Evolutionary conservation across 1,139 yeast genomes (phyloP).

Genomic region (Geotrichum citri-aurantii): DNA sequence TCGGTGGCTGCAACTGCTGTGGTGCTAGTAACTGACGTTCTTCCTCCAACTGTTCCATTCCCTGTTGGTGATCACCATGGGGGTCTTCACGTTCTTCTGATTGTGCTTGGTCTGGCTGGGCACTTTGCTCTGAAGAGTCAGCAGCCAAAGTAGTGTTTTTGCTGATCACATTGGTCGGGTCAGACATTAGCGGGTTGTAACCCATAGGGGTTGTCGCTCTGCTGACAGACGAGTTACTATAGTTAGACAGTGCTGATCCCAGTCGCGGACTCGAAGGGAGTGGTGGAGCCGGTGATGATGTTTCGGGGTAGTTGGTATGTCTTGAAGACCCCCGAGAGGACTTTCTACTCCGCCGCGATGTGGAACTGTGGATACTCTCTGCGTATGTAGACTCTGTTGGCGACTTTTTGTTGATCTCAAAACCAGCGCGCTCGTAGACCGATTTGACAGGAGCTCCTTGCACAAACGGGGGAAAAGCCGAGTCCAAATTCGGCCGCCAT

Average conservation of each 20-base stretch:
- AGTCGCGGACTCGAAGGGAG: neutral
- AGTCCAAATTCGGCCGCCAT: constrained; percentile 27
- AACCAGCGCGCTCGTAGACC: constrained; percentile 41
- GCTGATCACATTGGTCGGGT: neutral
- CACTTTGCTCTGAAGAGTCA: neutral
- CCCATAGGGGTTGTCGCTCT: neutral
- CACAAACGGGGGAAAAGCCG: constrained; percentile 37
- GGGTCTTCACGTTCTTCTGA: neutral
- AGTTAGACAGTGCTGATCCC: neutral
- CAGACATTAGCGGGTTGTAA: neutral
- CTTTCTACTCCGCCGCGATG: neutral
- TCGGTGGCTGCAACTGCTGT: no score
- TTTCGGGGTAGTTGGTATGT: neutral
- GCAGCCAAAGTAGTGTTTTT: neutral
- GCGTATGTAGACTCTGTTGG: constrained; percentile 1
- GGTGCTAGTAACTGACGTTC: neutral
- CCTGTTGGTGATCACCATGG: neutral
- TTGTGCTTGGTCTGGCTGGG: neutral
- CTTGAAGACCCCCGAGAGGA: neutral
- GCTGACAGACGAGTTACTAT: neutral
- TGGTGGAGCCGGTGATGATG: neutral
- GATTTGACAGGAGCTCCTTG: constrained; percentile 32
- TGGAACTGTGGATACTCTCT: constrained; percentile 2
- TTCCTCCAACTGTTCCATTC: neutral
- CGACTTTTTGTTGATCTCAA: constrained; percentile 31